These are phyloP conservation scores for Bromus sterilis DNA, from an alignment of 176 grass and related monocot species.

Conservation along the genomic window DNA sequence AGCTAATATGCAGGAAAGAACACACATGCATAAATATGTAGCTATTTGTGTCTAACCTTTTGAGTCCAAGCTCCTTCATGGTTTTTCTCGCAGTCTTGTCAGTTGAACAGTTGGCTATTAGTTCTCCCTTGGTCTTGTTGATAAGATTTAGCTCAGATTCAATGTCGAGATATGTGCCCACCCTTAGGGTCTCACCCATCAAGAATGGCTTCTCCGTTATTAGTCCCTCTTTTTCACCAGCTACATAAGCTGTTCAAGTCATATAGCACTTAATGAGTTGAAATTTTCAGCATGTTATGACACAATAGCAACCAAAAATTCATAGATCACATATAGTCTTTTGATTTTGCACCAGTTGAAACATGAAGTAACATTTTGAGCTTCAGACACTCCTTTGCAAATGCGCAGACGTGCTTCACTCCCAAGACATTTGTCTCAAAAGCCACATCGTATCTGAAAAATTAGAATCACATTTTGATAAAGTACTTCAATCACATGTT, in stretches of 20 bases:
- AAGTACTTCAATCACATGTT: not conserved
- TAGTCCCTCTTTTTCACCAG: not conserved
- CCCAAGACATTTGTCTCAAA: constrained; percentile 46
- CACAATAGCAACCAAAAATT: not conserved
- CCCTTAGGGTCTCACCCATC: not conserved
- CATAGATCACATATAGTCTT: not conserved
- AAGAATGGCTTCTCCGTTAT: not conserved
- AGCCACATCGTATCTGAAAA: constrained; percentile 54
- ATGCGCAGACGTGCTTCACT: constrained; percentile 29
- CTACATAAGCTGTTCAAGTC: not conserved
- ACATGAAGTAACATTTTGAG: constrained; percentile 64
- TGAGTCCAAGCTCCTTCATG: not conserved
- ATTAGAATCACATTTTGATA: not conserved
- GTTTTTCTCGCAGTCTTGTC: not conserved
- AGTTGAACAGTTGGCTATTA: not conserved
- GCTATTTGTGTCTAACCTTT: not conserved
- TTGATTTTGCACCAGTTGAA: constrained; percentile 40
- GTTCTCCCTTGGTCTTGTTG: not conserved
- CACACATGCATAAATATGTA: not conserved
- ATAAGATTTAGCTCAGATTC: not conserved
- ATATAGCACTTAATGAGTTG: not conserved
- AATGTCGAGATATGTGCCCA: not conserved
- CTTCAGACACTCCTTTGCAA: constrained; percentile 51
- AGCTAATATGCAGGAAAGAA: not conserved
- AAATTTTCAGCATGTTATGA: not conserved